Base-by-base conservation (phyloP, 257 asterid genomes). In the Coffea canephora region DNA sequence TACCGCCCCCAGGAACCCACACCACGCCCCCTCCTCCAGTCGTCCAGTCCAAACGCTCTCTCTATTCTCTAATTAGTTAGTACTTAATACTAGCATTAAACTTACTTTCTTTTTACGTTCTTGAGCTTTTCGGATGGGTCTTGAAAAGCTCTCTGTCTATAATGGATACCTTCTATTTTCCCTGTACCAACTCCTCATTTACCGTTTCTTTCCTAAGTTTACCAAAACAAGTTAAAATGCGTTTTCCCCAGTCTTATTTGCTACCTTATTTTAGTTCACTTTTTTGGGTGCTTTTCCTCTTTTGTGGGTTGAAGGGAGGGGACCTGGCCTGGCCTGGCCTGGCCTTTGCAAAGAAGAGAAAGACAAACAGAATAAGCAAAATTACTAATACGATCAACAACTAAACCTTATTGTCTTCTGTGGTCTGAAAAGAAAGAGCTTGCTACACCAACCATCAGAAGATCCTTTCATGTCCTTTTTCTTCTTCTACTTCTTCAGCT, bases 351-450 rank as follows among this genome's bases (percentile, higher is more conserved):
- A 45, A 43, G 27, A 65, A 27, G 68, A 69, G 73, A 84, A 79
- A 71, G 86, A 76, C 84, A 76, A 16, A 76, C 41, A 65, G 79
- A 84, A 69, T 77, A 73, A 65, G 66, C 76, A 81, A 23, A 62
- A 61, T 45, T 6, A 19, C 16, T 2, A 27, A 39, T 41, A 76
- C 64, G 85, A 84, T 84, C 80, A 79, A 88, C 78, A 82, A 71
- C 91, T 87, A 83, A 89, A 84, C 81, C 52, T 76, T 82, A 77
- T 78, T 81, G 74, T 73, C 75, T 78, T 87, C 78, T 84, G 86
- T 74, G 94, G 95, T 83, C 89, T 70, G 43, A 74, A 90, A 89
- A 87, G 84, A 86, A 88, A 88, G 90, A 81, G 79, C 54, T 82
- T n/a, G 49, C 82, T 71, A 80, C 82, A 82, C 89, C 92, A 77